A percentile compares a stretch with the other conserved stretches of the same genome.
Conservation (phyloP, 345 rosid species). For the Gossypioides kirkii region DNA sequence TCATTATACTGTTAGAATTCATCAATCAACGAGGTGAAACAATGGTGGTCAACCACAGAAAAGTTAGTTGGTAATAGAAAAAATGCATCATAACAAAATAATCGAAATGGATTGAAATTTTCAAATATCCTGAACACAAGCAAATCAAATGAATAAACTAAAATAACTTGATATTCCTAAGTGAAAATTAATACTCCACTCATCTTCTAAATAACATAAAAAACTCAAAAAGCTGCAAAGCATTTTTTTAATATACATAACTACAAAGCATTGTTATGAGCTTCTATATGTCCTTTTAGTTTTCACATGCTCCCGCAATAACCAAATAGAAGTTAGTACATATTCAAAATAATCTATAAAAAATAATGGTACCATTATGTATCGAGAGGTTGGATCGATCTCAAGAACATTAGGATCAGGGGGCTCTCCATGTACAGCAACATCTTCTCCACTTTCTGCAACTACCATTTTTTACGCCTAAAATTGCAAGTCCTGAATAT, state of each 20-base stretch:
- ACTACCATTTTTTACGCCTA: not conserved
- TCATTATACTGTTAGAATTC: slow-evolving; percentile 56
- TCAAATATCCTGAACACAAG: not conserved
- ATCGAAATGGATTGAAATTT: not conserved
- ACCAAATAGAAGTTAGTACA: slow-evolving; percentile 8
- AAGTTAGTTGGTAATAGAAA: not conserved
- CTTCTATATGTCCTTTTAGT: not conserved
- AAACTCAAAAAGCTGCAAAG: not conserved
- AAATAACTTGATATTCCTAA: not conserved
- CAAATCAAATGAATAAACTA: not conserved
- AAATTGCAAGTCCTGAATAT: too few species aligned
- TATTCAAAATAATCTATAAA: not conserved
- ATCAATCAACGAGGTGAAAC: slow-evolving; percentile 6
- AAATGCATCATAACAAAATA: not conserved
- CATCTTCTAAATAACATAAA: not conserved
- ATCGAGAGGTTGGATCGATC: slow-evolving; percentile 60
- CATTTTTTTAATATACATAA: not conserved
- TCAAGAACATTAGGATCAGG: slow-evolving; percentile 62
- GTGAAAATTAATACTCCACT: not conserved
- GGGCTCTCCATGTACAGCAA: slow-evolving; percentile 40
- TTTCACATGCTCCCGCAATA: slow-evolving; percentile 7
- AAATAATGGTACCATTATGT: slow-evolving; percentile 39
- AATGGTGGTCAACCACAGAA: not conserved
- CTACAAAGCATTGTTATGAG: not conserved
- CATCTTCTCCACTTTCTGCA: slow-evolving; percentile 42